These are phyloP conservation scores for Pulveroboletus frians DNA, from an alignment of 768 basidiomycete species.

Conservation along the genomic window DNA sequence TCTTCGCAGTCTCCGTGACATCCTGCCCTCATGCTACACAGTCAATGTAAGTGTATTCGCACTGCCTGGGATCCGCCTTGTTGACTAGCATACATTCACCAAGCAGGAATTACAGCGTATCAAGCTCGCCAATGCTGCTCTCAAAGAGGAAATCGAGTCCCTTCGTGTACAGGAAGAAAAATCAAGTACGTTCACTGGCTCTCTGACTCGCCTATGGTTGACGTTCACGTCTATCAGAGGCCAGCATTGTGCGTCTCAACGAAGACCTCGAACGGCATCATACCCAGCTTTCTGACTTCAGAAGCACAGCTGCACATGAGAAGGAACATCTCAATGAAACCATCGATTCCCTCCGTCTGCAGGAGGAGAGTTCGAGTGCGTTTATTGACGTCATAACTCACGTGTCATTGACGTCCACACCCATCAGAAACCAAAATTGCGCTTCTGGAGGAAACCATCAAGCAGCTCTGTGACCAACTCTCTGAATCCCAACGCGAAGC, in stretches of 20 bases:
- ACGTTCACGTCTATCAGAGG: background rate
- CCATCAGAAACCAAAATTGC: too few relatives aligned
- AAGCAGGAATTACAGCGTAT: too few relatives aligned
- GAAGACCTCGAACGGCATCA: background rate
- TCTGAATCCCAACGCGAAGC: background rate
- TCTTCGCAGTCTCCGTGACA: background rate
- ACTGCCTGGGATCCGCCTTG: background rate
- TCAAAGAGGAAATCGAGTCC: background rate
- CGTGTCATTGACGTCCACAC: background rate
- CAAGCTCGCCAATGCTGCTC: background rate
- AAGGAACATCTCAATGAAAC: background rate
- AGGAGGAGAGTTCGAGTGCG: background rate
- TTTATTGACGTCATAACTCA: background rate
- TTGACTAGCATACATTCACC: background rate
- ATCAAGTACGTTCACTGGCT: background rate
- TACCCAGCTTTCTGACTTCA: background rate
- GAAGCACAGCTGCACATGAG: background rate
- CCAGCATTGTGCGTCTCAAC: background rate
- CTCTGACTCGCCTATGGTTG: background rate
- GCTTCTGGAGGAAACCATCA: too few relatives aligned
- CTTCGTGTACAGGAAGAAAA: background rate
- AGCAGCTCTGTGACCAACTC: background rate
- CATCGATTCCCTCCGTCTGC: background rate
- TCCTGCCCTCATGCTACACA: background rate
- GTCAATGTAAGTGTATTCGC: background rate